phyloP scores from a whole-genome alignment of 768 basidiomycete species.

The Asterophora lycoperdoides region DNA sequence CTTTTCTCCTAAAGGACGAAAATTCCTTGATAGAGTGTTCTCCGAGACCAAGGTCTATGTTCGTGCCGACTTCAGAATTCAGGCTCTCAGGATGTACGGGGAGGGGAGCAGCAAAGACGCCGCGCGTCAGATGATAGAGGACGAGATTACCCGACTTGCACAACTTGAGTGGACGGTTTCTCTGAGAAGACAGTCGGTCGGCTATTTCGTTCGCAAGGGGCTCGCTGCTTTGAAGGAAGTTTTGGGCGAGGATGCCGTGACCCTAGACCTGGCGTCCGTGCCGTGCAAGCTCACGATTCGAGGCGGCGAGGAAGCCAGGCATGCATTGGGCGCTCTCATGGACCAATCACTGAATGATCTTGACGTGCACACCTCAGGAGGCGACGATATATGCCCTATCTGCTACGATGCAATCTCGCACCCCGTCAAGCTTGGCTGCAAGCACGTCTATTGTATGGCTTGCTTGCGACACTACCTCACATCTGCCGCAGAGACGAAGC shows the following conservation, averaged over 20 bases:
- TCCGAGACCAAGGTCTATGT: constrained; percentile 38
- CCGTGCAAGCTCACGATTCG: constrained; percentile 43
- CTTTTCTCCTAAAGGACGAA: constrained; percentile 20
- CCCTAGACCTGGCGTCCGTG: constrained; percentile 34
- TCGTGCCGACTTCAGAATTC: constrained; percentile 42
- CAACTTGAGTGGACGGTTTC: constrained; percentile 37
- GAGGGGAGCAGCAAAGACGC: constrained; percentile 31
- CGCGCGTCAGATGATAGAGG: constrained; percentile 41
- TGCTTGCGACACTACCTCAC: constrained; percentile 47
- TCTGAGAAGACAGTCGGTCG: constrained; percentile 36
- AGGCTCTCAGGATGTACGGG: constrained; percentile 45
- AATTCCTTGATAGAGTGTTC: constrained; percentile 33
- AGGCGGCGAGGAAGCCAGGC: constrained; percentile 54
- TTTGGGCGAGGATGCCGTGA: constrained; percentile 51
- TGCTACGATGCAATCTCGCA: constrained; percentile 44
- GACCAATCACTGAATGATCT: constrained; percentile 32
- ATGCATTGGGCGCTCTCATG: constrained; percentile 41
- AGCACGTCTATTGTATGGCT: constrained; percentile 45
- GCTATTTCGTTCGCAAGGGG: constrained; percentile 50
- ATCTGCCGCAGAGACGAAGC: constrained; percentile 35
- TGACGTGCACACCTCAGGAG: not conserved
- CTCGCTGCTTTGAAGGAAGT: constrained; percentile 46
- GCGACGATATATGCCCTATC: constrained; percentile 42
- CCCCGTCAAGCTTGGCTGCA: constrained; percentile 42
- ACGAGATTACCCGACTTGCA: constrained; percentile 44